A percentile compares a stretch with the other conserved stretches of the same genome.
Conservation (phyloP, 1,284 basidiomycete genomes). For the Pyrrhoderma lamaoense region DNA sequence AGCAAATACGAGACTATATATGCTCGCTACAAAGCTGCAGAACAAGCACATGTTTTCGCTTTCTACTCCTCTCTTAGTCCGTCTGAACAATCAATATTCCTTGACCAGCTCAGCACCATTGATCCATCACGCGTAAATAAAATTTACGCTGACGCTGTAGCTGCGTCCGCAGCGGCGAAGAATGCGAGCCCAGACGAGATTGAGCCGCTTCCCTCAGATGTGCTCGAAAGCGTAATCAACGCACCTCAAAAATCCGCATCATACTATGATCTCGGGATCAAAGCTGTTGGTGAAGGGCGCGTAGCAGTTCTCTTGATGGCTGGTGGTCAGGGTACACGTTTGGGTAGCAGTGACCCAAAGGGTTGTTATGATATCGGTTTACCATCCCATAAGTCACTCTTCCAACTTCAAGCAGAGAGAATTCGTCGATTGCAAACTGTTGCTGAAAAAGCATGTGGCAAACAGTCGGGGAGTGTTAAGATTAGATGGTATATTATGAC, state of each 20-base stretch:
- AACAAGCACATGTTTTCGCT: conserved; percentile 83
- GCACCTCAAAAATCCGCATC: conserved; percentile 52
- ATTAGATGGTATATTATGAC: conserved; percentile 99
- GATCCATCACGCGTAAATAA: conserved; percentile 90
- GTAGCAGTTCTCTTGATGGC: conserved; percentile 96
- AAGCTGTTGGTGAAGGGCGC: conserved; percentile 74
- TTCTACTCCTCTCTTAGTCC: conserved; percentile 77
- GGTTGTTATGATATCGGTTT: conserved; percentile 97
- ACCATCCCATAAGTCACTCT: conserved; percentile 88
- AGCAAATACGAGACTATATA: conserved; percentile 23
- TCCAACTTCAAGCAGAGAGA: conserved; percentile 95
- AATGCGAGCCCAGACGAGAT: conserved; percentile 44
- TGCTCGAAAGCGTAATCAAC: conserved; percentile 58
- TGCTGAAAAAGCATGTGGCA: conserved; percentile 49
- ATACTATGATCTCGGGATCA: conserved; percentile 48
- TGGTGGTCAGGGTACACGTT: conserved; percentile 93
- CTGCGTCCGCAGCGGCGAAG: conserved; percentile 51
- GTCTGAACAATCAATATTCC: conserved; percentile 57
- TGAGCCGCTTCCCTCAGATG: conserved; percentile 72
- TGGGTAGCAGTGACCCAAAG: conserved; percentile 91
- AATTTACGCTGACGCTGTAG: conserved; percentile 75
- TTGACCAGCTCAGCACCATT: conserved; percentile 72
- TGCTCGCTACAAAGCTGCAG: conserved; percentile 65
- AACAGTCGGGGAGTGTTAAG: conserved; percentile 50
- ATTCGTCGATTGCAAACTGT: conserved; percentile 79